These are phyloP conservation scores for Lactifluus echinatus DNA, from an alignment of 768 basidiomycete genomes.

Conservation along the genomic window DNA sequence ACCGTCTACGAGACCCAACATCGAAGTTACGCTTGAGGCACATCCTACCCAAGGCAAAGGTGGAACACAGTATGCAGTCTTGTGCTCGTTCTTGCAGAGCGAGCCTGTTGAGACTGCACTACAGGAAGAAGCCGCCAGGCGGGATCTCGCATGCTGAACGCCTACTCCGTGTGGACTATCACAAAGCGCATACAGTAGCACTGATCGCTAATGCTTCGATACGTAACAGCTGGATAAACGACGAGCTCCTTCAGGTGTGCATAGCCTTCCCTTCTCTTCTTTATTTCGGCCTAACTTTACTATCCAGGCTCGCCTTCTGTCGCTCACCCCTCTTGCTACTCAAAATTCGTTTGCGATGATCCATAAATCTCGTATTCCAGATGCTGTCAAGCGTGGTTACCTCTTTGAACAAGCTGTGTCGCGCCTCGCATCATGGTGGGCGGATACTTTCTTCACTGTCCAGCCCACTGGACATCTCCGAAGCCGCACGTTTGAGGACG, in stretches of 20 bases:
- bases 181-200: slow-evolving; percentile 84
- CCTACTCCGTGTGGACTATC: slow-evolving; percentile 63
- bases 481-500: slow-evolving; percentile 69
- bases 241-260: slow-evolving; percentile 72
- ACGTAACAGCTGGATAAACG: slow-evolving; percentile 81
- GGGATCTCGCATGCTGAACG: slow-evolving; percentile 56
- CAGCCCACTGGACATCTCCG: slow-evolving; percentile 57
- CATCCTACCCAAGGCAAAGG: slow-evolving; percentile 33
- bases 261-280: not conserved
- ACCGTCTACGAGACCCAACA: slow-evolving; percentile 32
- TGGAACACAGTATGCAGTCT: slow-evolving; percentile 38
- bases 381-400: slow-evolving; percentile 71
- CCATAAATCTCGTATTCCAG: slow-evolving; percentile 73
- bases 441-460: slow-evolving; percentile 57
- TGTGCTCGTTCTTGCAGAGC: not conserved
- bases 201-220: slow-evolving; percentile 64
- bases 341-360: slow-evolving; percentile 78
- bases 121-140: slow-evolving; percentile 32
- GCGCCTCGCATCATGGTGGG: slow-evolving; percentile 82
- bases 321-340: slow-evolving; percentile 69
- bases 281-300: slow-evolving; percentile 8
- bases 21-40: slow-evolving; percentile 66
- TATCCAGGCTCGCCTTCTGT: slow-evolving; percentile 79
- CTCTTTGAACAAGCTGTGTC: slow-evolving; percentile 78
- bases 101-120: not conserved